Base-by-base conservation (phyloP, 768 basidiomycete genomes). In the Favolaschia claudopus region DNA sequence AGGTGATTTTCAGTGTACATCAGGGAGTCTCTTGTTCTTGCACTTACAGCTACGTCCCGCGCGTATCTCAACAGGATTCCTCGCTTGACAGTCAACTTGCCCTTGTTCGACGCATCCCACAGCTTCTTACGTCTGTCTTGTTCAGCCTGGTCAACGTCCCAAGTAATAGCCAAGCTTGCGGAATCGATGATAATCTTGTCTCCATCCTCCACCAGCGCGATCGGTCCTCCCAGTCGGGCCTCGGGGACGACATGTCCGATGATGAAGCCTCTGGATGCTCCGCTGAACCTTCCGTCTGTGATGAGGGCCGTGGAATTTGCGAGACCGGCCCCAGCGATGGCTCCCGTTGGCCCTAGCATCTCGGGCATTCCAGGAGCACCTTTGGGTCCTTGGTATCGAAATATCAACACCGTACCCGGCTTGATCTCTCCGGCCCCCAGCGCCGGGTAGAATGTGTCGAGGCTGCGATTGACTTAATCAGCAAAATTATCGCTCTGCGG, bases 301-400 rank as follows among this genome's bases (percentile, higher is more conserved):
- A 96, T 88, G 46, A 96, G 80, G 1, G 91, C 91, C 3, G 91
- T 92, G 29, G 86, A 87, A 43, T 84, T 83, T 38, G 89, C 85
- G 24, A 96, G 79, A 25, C 93, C 93, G 43, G 92, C 92, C 20
- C 93, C 93, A 69, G 92, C 88, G 58, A 96, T 80, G 9, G 92
- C 92, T 29, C 84, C 91, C 9, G 94, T 95, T 2, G 92, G 92
- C 19, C 91, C 91, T 7, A 81, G 69, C 81, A 82, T 82, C 78
- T 95, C 93, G 9, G 93, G 93, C 92, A 93, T 94, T 22, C 93
- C 93, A 25, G 92, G 94, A n/a, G 85, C 93, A 25, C 93, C 93
- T 71, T 91, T 93, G 1, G 94, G 93, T 13, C 93, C 93, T 75
- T 92, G 91, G 72, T 95, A 95, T 57, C 93, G 83, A 78, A 95